Evolutionary conservation across 495 filamentous ascomycete genomes (phyloP).

Genomic region (Lophiotrema nucula): DNA sequence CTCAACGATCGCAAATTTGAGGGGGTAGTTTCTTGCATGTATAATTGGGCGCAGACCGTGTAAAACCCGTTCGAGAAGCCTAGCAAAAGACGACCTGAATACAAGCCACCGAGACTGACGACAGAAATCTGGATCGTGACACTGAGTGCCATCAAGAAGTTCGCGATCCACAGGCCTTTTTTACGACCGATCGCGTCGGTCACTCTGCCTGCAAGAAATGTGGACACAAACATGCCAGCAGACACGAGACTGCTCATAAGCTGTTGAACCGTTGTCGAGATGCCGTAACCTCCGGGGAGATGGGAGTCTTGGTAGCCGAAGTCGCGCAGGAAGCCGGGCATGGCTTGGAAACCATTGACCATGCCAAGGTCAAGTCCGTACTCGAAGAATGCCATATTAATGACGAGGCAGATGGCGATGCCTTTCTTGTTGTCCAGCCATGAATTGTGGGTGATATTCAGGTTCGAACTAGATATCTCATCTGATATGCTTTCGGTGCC

Average conservation of each 20-base stretch:
- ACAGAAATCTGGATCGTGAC: conserved; percentile 5
- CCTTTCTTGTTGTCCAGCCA: conserved; percentile 2
- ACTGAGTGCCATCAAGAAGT: neutral
- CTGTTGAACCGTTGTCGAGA: conserved; percentile 38
- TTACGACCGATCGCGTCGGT: conserved; percentile 36
- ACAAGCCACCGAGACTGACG: neutral
- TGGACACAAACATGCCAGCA: conserved; percentile 27
- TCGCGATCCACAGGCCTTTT: conserved; percentile 24
- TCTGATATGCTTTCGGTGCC: neutral
- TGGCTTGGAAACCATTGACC: conserved; percentile 48
- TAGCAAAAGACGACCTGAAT: conserved; percentile 5
- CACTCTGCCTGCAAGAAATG: conserved; percentile 48
- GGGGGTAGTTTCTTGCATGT: conserved; percentile 1
- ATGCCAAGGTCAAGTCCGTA: conserved; percentile 8
- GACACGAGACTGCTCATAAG: conserved; percentile 12
- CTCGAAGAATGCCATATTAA: conserved; percentile 2
- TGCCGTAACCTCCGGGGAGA: conserved; percentile 52
- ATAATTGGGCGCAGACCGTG: conserved; percentile 2
- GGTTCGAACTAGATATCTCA: neutral
- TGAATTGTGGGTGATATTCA: neutral
- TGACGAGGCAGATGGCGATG: conserved; percentile 11
- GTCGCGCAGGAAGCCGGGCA: conserved; percentile 48
- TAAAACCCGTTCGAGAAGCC: conserved; percentile 17
- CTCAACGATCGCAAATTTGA: conserved; percentile 11
- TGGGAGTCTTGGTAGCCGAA: conserved; percentile 44